These are phyloP conservation scores for Tuber microsphaerosporum DNA, from an alignment of 495 filamentous ascomycete genomes.

Conservation along the genomic window DNA sequence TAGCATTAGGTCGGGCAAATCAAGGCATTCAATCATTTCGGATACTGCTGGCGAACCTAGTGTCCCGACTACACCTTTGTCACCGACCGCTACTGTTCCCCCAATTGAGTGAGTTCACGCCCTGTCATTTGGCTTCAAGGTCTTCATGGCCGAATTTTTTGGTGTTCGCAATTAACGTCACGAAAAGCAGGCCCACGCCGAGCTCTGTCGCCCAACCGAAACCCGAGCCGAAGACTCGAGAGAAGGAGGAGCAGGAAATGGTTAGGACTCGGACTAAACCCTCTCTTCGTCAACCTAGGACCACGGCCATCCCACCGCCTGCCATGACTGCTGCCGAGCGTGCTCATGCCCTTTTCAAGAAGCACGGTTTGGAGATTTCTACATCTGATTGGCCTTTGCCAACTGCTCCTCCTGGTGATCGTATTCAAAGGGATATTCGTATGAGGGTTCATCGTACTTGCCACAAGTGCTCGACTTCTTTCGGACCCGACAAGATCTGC, in stretches of 20 bases:
- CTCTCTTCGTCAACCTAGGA: conserved; percentile 21
- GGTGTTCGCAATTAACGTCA: conserved; percentile 8
- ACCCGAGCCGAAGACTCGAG: conserved; percentile 8
- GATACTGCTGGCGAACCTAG: conserved; percentile 1
- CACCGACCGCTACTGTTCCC: neutral
- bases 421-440: conserved; percentile 80
- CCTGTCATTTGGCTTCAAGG: neutral
- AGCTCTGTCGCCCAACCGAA: conserved; percentile 6
- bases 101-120: conserved; percentile 24
- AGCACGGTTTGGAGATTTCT: conserved; percentile 39
- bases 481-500: conserved; percentile 64
- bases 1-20: conserved; percentile 18
- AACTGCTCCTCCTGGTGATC: conserved; percentile 40
- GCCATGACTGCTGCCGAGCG: conserved; percentile 33
- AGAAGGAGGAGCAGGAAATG: conserved; percentile 8
- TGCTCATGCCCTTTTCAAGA: conserved; percentile 41
- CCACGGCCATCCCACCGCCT: conserved; percentile 26
- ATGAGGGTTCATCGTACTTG: conserved; percentile 84
- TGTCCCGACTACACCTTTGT: neutral
- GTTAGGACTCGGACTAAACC: neutral
- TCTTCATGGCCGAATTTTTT: neutral
- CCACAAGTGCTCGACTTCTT: conserved; percentile 67
- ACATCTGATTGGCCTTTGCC: conserved; percentile 37
- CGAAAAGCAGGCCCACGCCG: conserved; percentile 10
- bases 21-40: conserved; percentile 4